phyloP scores from a whole-genome alignment of 495 filamentous ascomycete genomes.

The Xylaria longipes region DNA sequence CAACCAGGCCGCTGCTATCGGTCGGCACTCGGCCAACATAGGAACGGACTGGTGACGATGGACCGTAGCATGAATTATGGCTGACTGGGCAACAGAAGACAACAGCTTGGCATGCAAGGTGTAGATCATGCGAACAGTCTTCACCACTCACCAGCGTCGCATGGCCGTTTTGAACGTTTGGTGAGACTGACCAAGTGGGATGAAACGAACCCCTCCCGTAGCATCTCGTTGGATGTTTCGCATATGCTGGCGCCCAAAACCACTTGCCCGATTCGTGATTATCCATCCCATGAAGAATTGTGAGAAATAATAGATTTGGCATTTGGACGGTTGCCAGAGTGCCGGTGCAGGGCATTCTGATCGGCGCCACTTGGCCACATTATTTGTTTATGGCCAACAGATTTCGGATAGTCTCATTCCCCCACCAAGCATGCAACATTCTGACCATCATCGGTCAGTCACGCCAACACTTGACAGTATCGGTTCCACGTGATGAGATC shows the following conservation, averaged over 20 bases:
- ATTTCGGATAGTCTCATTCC: neutral
- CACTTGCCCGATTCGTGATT: slow-evolving; percentile 14
- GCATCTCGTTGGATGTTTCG: slow-evolving; percentile 13
- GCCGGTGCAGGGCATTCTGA: neutral
- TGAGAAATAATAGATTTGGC: neutral
- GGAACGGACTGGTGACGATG: neutral
- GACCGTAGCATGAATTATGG: neutral
- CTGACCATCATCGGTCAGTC: neutral
- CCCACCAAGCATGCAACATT: neutral
- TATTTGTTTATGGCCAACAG: neutral
- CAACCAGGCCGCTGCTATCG: neutral
- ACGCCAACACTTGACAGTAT: neutral
- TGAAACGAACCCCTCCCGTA: slow-evolving; percentile 20
- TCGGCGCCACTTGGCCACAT: neutral
- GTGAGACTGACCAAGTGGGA: slow-evolving; percentile 19
- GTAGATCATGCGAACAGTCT: slow-evolving; percentile 10
- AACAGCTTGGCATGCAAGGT: slow-evolving; percentile 11
- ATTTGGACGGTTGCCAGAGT: neutral
- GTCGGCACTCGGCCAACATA: neutral
- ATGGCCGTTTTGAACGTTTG: slow-evolving; percentile 1
- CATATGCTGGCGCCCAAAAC: slow-evolving; percentile 8
- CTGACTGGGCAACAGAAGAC: neutral
- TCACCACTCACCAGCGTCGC: slow-evolving; percentile 1
- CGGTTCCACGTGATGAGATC: neutral
- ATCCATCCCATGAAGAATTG: neutral